These are phyloP conservation scores for Aciculosporium take DNA, from an alignment of 2,329 filamentous ascomycete species.

Conservation along the genomic window DNA sequence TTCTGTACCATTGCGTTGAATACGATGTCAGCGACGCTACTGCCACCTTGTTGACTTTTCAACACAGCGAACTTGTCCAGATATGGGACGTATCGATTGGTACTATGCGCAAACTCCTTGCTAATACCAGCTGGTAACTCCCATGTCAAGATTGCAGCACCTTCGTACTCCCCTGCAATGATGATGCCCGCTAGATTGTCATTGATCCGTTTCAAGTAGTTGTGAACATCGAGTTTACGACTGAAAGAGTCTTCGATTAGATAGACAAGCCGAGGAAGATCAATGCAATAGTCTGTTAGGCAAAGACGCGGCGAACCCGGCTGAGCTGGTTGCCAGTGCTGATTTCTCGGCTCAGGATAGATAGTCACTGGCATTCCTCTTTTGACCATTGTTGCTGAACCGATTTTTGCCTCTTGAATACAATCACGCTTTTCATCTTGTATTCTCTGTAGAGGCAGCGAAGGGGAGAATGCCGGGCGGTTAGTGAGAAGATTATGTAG, in stretches of 20 bases:
- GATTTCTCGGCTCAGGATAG: slow-evolving; percentile 57
- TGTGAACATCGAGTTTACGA: slow-evolving; percentile 64
- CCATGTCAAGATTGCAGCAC: slow-evolving; percentile 89
- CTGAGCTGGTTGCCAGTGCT: slow-evolving; percentile 54
- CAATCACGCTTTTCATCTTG: slow-evolving; percentile 18
- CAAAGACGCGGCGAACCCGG: slow-evolving; percentile 46
- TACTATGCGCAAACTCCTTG: slow-evolving; percentile 38
- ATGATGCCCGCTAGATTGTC: slow-evolving; percentile 79
- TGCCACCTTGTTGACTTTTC: slow-evolving; percentile 73
- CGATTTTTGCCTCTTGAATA: slow-evolving; percentile 16
- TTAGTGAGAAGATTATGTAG: slow-evolving; percentile 95
- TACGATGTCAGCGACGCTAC: slow-evolving; percentile 86
- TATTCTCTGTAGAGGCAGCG: slow-evolving; percentile 61
- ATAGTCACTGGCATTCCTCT: slow-evolving; percentile 80
- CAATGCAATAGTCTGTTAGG: slow-evolving; percentile 67
- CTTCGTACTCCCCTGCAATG: slow-evolving; percentile 92
- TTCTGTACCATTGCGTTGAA: slow-evolving; percentile 90
- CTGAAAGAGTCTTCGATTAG: slow-evolving; percentile 91
- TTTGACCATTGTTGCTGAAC: slow-evolving; percentile 68
- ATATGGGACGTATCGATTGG: slow-evolving; percentile 68
- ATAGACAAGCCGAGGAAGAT: slow-evolving; percentile 67
- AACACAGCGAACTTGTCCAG: slow-evolving; percentile 95
- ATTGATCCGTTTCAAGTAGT: slow-evolving; percentile 72
- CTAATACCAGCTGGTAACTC: slow-evolving; percentile 54
- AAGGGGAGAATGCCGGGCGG: slow-evolving; percentile 84